Evolutionary conservation across 345 rosid genomes (phyloP), one percentile per base, ranked within the genome.

Genomic region (Erysimum cheiranthoides): DNA sequence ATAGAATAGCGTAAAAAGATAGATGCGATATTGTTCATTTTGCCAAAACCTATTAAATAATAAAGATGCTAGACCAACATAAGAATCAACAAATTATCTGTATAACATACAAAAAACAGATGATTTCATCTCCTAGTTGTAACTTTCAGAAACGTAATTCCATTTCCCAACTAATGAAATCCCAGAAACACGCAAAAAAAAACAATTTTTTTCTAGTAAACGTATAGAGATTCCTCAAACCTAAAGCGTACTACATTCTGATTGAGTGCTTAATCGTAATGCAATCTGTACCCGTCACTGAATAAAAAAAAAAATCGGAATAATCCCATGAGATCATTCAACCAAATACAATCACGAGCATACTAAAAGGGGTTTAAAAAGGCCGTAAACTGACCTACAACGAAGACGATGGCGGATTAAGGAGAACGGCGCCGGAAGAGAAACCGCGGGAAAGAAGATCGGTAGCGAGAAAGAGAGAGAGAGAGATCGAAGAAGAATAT

Each of bases 151-250:
- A 67, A 36, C 36, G 38, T 68, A 42, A 60, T 42, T 51, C 30
- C 42, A 67, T 47, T 36, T 25, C 28, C 28, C 38, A 68, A 31
- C 17, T 13, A 14, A 43, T 21, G 56, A 53, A 54, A 54, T 45
- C 66, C 34, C 58, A 68, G 13, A 57, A 50, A 59, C n/a, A 67
- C 53, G 18, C 28, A 18, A 10, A 34, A 50, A 57, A 13, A 49
- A 17, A 13, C 9, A 5, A 32, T 8, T 58, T 31, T 8, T 21
- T 45, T 1, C 61, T 6, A 61, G 57, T 68, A 53, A 63, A 56
- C 45, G 45, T 25, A 63, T 14, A 64, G 38, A 64, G 76, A 63
- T 30, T 71, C 62, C 61, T 63, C 76, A 66, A 77, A 77, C 36
- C 71, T 49, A 77, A 71, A 65, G 40, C 57, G 68, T 38, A 10